phyloP scores from a whole-genome alignment of 2,329 filamentous ascomycete genomes.

The Sporothrix phasma region DNA sequence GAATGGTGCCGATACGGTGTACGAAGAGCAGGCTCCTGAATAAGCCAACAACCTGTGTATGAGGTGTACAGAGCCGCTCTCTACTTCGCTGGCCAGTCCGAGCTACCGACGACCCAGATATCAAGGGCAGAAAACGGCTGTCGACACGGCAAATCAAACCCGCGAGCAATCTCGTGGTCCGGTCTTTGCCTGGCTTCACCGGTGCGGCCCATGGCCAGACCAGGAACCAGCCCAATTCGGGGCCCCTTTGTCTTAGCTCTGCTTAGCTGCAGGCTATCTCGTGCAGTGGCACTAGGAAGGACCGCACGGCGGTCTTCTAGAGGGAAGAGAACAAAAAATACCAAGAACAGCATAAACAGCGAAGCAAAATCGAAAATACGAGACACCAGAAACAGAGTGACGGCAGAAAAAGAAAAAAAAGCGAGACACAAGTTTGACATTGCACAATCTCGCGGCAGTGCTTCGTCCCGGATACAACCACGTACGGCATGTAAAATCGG shows the following conservation, averaged over 20 bases:
- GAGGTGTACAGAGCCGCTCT: background rate
- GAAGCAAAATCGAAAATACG: background rate
- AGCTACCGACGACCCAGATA: background rate
- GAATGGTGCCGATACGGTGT: background rate
- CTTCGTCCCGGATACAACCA: background rate
- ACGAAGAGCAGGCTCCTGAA: too few species aligned
- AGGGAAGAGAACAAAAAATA: background rate
- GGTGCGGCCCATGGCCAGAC: background rate
- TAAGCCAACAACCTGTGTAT: background rate
- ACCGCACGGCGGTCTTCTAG: background rate
- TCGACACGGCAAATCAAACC: background rate
- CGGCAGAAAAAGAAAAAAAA: background rate
- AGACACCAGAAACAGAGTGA: background rate
- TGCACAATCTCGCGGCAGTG: background rate
- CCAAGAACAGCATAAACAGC: background rate
- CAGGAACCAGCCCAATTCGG: background rate
- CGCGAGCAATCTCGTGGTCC: background rate
- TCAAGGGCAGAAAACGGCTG: background rate
- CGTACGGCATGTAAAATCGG: background rate
- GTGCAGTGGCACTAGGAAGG: constrained; percentile 1
- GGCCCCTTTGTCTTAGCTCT: background rate
- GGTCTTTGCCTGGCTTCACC: background rate
- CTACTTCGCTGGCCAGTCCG: background rate
- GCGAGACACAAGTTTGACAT: background rate
- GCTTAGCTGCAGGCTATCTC: background rate